Base-by-base conservation (phyloP, 2,329 filamentous ascomycete genomes). In the Penicillium sclerotiorum region DNA sequence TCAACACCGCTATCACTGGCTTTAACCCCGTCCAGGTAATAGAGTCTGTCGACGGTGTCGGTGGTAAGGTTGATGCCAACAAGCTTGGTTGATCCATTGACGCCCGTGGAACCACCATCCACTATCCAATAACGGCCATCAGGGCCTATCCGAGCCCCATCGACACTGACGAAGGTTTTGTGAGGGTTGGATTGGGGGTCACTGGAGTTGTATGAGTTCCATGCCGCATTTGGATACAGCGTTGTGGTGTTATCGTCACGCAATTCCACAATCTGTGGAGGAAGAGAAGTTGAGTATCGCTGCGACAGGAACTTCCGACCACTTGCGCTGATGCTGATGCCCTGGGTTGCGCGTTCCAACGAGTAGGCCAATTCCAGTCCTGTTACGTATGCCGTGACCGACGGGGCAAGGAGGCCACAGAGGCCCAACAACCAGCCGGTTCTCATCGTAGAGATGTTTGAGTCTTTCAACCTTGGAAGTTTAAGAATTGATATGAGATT, bases 51-150 rank as follows among this genome's bases (percentile, higher is more conserved):
- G 9, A 71, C 67, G 12, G 53, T 41, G 50, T 73, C 68, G 9
- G 64, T 69, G 3, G 56, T 65, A 5, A 70, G 30, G 49, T 73
- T 63, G 20, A 72, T 54, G 7, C 50, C 49, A 1, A 73, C 58
- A 8, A 74, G 59, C 52, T 73, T 74, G 36, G 21, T 49, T 4
- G 63, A 64, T 35, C 57, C 69, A 60, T 13, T 50, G 3, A 25
- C 39, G 6, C 60, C 56, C 5, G 39, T 39, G 8, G 58, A 60
- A 21, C 68, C 67, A 6, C 60, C 56, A 36, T 71, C 68, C 21
- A 70, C 62, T 2, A 69, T 37, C 58, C 61, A 71, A 38, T 66
- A 62, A 7, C 55, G 50, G 7, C 68, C 67, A 45, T 71, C 65
- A 1, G 68, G 65, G 1, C 68, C 68, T 8, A 68, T 59, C 4